Base-by-base conservation (phyloP, 352 stramenopile species). In the Globisporangium echinulatum region DNA sequence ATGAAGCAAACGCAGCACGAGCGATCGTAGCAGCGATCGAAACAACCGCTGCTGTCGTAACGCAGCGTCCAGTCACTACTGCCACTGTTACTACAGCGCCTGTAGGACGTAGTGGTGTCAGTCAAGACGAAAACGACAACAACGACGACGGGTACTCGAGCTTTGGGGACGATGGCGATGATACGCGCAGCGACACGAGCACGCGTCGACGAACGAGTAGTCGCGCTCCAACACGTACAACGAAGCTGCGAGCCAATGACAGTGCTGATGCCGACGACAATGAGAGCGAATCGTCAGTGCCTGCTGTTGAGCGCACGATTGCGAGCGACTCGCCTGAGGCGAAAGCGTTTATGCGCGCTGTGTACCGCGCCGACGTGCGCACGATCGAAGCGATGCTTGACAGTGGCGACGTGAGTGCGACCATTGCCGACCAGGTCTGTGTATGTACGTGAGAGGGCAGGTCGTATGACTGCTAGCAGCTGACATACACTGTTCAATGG, bases 331-430 rank as follows among this genome's bases (percentile, higher is more conserved):
- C 72, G 5, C 71, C 66, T 3, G 68, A 82, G 46, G 76, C 70
- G 44, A 90, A 88, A 50, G 67, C 73, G 49, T 84, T 90, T 55
- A 49, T 92, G 33, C 73, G 74, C 44, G 79, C 79, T 6, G 80
- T 91, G 42, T 91, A 82, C 49, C 70, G 67, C 40, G 76, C 67
- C 4, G 79, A 93, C 40, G 66, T 81, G 44, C 70, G 71, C 4
- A 67, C 71, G 15, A 54, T 90, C 17, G 74, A 69, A 44, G 75
- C 85, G 7, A 71, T 92, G 69, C 66, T 91, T 49, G 63, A 76
- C 10, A 63, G 60, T 2, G 64, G 74, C 11, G 71, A 77, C 7
- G 65, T 79, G 50, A 70, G 85, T n/a, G 71, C 64, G 19, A 72
- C 75, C 53, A 72, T 64, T 0, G 75, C 79, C 7, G 84, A 93